These are phyloP conservation scores for Aspergillus kassunensis DNA, from an alignment of 495 filamentous ascomycete genomes.

Conservation along the genomic window DNA sequence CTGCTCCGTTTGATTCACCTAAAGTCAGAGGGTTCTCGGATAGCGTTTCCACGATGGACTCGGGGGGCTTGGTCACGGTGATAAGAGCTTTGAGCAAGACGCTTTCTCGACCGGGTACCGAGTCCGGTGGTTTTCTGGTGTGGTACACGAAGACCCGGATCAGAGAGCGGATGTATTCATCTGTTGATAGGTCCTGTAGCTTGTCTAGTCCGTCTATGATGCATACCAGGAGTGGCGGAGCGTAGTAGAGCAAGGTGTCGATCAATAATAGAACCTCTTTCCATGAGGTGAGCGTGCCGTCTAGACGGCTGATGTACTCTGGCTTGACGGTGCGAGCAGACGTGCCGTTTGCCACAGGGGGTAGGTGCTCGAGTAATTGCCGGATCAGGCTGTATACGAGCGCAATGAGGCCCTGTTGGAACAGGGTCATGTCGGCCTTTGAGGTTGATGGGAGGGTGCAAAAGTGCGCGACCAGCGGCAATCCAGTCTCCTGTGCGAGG, in stretches of 20 bases:
- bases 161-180: constrained; percentile 33
- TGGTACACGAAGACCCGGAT: constrained; percentile 37
- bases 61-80: constrained; percentile 35
- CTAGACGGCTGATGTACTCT: constrained; percentile 37
- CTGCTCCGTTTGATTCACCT: constrained; percentile 26
- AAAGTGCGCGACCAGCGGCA: constrained; percentile 45
- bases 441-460: constrained; percentile 30
- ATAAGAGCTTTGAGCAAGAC: constrained; percentile 41
- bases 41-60: constrained; percentile 35
- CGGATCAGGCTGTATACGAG: constrained; percentile 47
- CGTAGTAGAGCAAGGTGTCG: constrained; percentile 36
- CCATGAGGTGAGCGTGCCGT: constrained; percentile 39
- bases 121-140: constrained; percentile 26
- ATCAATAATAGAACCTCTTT: constrained; percentile 38
- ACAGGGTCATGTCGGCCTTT: constrained; percentile 24
- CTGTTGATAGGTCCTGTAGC: constrained; percentile 36
- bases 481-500: constrained; percentile 29
- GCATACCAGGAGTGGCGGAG: constrained; percentile 41
- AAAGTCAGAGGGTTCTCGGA: constrained; percentile 35
- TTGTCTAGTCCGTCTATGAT: constrained; percentile 41
- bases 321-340: constrained; percentile 34
- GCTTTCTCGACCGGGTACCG: constrained; percentile 22
- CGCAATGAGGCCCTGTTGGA: constrained; percentile 37
- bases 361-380: constrained; percentile 43
- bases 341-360: constrained; percentile 39